phyloP scores from a whole-genome alignment of 768 basidiomycete species.

The Panus rudis region DNA sequence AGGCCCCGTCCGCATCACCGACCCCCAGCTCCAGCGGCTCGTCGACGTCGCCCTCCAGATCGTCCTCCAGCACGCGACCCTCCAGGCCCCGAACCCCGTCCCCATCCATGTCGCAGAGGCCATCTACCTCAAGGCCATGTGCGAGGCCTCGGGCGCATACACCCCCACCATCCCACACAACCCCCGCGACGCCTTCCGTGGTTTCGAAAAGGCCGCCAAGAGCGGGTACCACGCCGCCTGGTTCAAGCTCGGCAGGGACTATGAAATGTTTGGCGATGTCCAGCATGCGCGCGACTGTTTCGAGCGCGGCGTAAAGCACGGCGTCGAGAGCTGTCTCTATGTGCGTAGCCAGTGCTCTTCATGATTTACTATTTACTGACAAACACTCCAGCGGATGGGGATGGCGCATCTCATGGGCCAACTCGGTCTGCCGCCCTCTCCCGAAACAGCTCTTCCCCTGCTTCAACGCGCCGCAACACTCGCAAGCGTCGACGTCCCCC shows the following conservation, averaged over 20 bases:
- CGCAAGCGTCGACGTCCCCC: conserved; percentile 69
- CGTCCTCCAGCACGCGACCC: conserved; percentile 49
- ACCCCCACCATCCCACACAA: conserved; percentile 59
- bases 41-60: conserved; percentile 58
- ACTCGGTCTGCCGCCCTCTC: conserved; percentile 52
- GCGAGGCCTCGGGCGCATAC: conserved; percentile 67
- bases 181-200: conserved; percentile 77
- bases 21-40: conserved; percentile 53
- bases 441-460: conserved; percentile 56
- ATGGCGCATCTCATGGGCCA: conserved; percentile 92
- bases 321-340: conserved; percentile 77
- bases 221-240: conserved; percentile 76
- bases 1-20: conserved; percentile 49
- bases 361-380: conserved; percentile 7
- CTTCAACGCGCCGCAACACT: conserved; percentile 73
- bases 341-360: conserved; percentile 24
- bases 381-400: conserved; percentile 63
- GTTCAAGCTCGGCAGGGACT: conserved; percentile 88
- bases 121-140: conserved; percentile 64
- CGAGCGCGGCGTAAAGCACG: conserved; percentile 67
- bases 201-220: conserved; percentile 80
- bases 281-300: conserved; percentile 78
- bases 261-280: conserved; percentile 79
- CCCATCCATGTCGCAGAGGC: conserved; percentile 58
- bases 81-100: conserved; percentile 26